Evolutionary conservation across 495 filamentous ascomycete genomes (phyloP), one percentile per base, ranked within the genome.

Genomic region (Tuber indicum): DNA sequence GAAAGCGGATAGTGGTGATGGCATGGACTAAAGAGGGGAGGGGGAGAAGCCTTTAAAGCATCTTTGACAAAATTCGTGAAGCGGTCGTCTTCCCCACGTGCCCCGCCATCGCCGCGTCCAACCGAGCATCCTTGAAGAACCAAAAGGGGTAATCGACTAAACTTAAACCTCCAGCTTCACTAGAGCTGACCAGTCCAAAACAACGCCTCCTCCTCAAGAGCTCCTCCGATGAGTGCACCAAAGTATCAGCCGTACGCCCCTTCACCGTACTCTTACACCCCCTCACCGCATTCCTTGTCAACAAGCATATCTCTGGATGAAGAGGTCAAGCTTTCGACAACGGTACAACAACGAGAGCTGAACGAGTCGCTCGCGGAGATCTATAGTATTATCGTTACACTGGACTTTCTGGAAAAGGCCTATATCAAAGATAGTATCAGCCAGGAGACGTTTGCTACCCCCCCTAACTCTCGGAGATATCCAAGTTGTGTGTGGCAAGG

Each of bases 321-420:
- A 91, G 96, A 99, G 89, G 93, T 97, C 76, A 97, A 96, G 86
- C 89, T 99, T 70, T 88, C 92, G 72, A 90, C 92, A 9, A 96
- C 91, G 41, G 90, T 92, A 72, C 91, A 91, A 44, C 93, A 98
- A 85, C 90, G 95, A 42, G 95, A 98, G 83, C 89, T 98, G 6
- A 92, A 97, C 86, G 96, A 98, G 83, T 98, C 96, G 2, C 89
- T 99, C 17, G 96, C 95, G 72, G 96, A 99, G 83, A 91, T 99
- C 72, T 98, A 98, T 86, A 96, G 94, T 86, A 97, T 99, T 76
- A 95, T 98, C 39, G 89, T 97, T 75, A 98, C 96, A 0, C 86
- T 99, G 36, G 96, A 99, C 82, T 94, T 94, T 73, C 87, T 99
- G 10, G 96, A 99, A 82, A 97, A 96, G 84, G 96, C 96, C 21